These are phyloP conservation scores for Ogataea hybrid DNA, from an alignment of 1,139 yeast species.

Conservation along the genomic window DNA sequence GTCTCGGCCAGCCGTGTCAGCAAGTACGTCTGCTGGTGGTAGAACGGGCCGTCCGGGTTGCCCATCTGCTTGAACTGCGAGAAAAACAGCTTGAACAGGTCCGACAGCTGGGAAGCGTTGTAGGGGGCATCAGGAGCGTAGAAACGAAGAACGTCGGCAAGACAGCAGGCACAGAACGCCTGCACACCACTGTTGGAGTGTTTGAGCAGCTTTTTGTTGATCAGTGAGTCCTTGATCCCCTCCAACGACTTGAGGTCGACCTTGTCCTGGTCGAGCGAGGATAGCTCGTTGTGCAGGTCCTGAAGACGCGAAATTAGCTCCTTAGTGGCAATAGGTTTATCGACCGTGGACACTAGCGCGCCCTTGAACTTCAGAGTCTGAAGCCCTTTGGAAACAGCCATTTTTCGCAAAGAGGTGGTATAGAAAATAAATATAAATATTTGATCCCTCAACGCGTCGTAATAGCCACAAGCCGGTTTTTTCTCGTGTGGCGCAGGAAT, in stretches of 20 bases:
- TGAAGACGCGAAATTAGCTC: conserved; percentile 49
- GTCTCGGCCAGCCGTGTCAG: conserved; percentile 74
- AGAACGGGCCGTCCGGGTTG: conserved; percentile 51
- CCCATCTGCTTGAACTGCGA: conserved; percentile 58
- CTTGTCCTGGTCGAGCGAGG: conserved; percentile 59
- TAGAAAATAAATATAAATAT: neutral
- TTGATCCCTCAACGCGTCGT: conserved; percentile 12
- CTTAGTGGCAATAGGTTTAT: conserved; percentile 54
- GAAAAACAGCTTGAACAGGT: conserved; percentile 61
- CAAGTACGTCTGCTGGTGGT: conserved; percentile 63
- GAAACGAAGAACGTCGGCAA: conserved; percentile 72
- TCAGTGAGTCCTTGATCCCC: conserved; percentile 49
- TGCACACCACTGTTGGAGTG: conserved; percentile 71
- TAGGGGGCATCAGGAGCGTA: conserved; percentile 94
- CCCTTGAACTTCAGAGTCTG: conserved; percentile 40
- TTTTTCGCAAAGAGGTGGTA: neutral
- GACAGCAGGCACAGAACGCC: conserved; percentile 68
- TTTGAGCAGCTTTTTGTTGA: conserved; percentile 54
- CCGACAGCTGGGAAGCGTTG: conserved; percentile 58
- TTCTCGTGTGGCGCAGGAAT: conserved; percentile 1
- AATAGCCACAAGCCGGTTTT: neutral
- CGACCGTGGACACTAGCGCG: conserved; percentile 52
- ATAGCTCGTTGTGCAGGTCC: conserved; percentile 55
- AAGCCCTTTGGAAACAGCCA: conserved; percentile 20
- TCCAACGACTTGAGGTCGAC: conserved; percentile 47